phyloP scores from a whole-genome alignment of 2,329 filamentous ascomycete species.

The Aspergillus proliferans region DNA sequence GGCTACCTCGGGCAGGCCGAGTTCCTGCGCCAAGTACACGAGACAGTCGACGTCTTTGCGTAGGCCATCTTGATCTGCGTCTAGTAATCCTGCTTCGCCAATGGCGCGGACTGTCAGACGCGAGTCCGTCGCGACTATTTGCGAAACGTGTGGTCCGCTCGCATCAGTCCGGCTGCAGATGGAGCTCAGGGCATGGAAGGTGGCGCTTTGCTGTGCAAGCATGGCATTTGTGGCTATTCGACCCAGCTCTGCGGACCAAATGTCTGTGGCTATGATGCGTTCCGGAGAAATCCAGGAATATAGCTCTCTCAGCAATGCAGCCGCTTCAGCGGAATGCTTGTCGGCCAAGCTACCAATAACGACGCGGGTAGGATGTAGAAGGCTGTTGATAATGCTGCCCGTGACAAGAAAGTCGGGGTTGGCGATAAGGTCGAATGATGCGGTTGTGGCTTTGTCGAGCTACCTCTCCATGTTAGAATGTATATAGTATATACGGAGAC shows the following conservation, averaged over 20 bases:
- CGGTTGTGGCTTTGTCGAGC: not conserved
- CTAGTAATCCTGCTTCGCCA: not conserved
- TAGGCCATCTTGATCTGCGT: not conserved
- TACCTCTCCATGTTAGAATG: not conserved
- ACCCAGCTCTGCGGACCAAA: not conserved
- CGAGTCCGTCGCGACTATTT: not conserved
- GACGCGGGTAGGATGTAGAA: constrained; percentile 11
- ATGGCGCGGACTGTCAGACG: not conserved
- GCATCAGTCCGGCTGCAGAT: not conserved
- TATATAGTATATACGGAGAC: not conserved
- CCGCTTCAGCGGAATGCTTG: constrained; percentile 7
- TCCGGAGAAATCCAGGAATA: constrained; percentile 11
- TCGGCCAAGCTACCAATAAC: constrained; percentile 15
- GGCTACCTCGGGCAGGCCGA: constrained; percentile 12
- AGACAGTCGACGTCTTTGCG: constrained; percentile 11
- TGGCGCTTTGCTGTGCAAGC: not conserved
- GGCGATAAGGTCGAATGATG: constrained; percentile 14
- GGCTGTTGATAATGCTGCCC: constrained; percentile 8
- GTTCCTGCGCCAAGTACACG: constrained; percentile 11
- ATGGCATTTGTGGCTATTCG: not conserved
- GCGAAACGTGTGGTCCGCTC: not conserved
- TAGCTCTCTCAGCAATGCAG: constrained; percentile 11
- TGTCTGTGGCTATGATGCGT: not conserved
- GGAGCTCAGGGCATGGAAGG: not conserved
- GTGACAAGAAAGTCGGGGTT: constrained; percentile 15